Evolutionary conservation across 352 stramenopile genomes (phyloP).

Genomic region (Peronospora farinosa): DNA sequence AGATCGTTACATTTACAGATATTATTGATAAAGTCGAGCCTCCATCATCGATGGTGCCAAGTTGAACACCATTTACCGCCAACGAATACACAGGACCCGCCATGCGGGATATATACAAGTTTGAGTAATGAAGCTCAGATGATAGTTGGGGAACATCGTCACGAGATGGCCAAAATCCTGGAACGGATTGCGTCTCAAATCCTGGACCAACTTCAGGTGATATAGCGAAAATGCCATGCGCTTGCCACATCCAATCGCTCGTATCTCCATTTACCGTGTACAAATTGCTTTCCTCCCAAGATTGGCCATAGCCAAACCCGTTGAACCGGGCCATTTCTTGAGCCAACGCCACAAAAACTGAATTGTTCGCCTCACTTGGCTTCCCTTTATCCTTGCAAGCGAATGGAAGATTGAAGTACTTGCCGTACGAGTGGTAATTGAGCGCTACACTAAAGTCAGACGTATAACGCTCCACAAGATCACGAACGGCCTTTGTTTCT

Average conservation of each 20-base stretch:
- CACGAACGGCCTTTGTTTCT: constrained; percentile 67
- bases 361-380: constrained; percentile 26
- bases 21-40: constrained; percentile 12
- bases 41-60: constrained; percentile 4
- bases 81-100: constrained; percentile 54
- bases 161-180: constrained; percentile 64
- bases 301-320: constrained; percentile 65
- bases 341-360: constrained; percentile 47
- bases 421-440: constrained; percentile 84
- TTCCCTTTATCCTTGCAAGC: constrained; percentile 61
- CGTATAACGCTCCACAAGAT: constrained; percentile 44
- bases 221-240: constrained; percentile 78
- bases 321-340: constrained; percentile 73
- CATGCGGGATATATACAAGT: constrained; percentile 45
- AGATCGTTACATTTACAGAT: constrained; percentile 28
- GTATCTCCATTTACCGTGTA: constrained; percentile 85
- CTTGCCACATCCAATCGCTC: constrained; percentile 83
- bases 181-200: constrained; percentile 33
- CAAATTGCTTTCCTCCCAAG: constrained; percentile 79
- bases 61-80: constrained; percentile 25
- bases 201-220: constrained; percentile 72
- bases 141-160: constrained; percentile 53
- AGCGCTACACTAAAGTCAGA: constrained; percentile 57
- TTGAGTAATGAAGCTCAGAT: constrained; percentile 68
- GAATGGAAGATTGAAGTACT: constrained; percentile 80